Base-by-base conservation (phyloP, 129 eudicot species). In the Scalesia atractyloides region DNA sequence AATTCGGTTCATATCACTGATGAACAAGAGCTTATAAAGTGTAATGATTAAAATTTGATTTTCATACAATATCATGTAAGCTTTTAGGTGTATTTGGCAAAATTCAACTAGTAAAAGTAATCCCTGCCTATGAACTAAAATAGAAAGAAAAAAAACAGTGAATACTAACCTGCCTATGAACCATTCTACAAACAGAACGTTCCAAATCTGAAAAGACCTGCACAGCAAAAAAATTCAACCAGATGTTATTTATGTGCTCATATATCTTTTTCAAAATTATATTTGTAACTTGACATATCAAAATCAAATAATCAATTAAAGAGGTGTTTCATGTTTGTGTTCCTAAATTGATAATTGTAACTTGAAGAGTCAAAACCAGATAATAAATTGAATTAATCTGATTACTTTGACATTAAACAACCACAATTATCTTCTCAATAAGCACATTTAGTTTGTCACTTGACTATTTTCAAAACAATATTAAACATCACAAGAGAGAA, bases 151-250 rank as follows among this genome's bases (percentile, higher is more conserved):
- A 26, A 14, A 41, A 73, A 56, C 13, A 65, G 48, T 76, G 64
- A 65, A 41, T 8, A 47, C 69, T 53, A 70, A 95, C 99, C 97
- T 95, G 99, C 24, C 83, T 93, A 77, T 95, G 99, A 82, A 90
- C 88, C 99, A 95, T 95, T 46, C 99, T 81, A 71, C 99, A 95
- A 66, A 82, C 97, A 18, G 99, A 95, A 66, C 97, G 97, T 86
- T 95, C 97, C 91, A 95, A 75, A 85, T 95, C 99, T 65, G 99
- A 95, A 69, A 88, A 83, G 52, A 95, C 99, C 99, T 95, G 88
- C 79, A 83, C 10, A 19, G 62, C 47, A 57, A 68, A 67, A 48
- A 52, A 37, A 12, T 1, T 70, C 46, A 64, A 66, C 1, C 81
- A 69, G 30, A 6, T 8, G 12, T 69, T 69, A 69, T 51, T 51